These are phyloP conservation scores for Candida taoyuanica DNA, from an alignment of 805 yeast genomes.

Conservation along the genomic window DNA sequence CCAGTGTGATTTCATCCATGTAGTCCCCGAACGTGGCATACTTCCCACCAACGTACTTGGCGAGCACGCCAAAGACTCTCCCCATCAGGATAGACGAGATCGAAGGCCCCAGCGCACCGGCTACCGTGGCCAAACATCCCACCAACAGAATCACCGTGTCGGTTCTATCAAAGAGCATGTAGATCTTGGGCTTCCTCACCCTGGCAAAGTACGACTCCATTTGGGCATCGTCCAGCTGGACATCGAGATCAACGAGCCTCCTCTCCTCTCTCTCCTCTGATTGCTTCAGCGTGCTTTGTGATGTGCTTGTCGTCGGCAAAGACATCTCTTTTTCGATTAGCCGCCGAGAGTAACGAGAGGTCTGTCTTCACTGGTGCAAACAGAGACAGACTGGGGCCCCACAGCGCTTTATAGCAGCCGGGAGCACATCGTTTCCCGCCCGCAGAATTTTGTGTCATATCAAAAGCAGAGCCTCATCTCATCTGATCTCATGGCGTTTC, in stretches of 20 bases:
- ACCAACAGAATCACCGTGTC: constrained; percentile 26
- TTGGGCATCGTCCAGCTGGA: constrained; percentile 1
- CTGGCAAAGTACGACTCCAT: constrained; percentile 7
- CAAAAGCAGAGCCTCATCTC: too few species aligned
- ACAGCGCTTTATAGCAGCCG: background rate
- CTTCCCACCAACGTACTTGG: constrained; percentile 31
- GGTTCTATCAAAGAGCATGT: constrained; percentile 20
- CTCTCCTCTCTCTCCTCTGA: background rate
- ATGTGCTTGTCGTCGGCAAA: constrained; percentile 14
- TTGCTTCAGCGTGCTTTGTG: constrained; percentile 8
- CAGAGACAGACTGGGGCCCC: too few species aligned
- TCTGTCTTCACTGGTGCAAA: too few species aligned
- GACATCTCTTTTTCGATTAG: background rate
- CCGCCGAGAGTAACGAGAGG: background rate
- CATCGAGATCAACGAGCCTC: constrained; percentile 15
- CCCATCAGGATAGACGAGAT: constrained; percentile 64
- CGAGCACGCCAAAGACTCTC: constrained; percentile 46
- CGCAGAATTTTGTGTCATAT: too few species aligned
- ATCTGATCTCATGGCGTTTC: too few species aligned
- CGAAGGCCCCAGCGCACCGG: constrained; percentile 57
- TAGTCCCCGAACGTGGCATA: constrained; percentile 30
- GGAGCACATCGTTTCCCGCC: too few species aligned
- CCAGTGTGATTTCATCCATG: constrained; percentile 33
- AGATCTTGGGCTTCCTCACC: constrained; percentile 16
- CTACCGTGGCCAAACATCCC: constrained; percentile 36